Base-by-base conservation (phyloP, 2,329 filamentous ascomycete genomes). In the Colletotrichum musae region DNA sequence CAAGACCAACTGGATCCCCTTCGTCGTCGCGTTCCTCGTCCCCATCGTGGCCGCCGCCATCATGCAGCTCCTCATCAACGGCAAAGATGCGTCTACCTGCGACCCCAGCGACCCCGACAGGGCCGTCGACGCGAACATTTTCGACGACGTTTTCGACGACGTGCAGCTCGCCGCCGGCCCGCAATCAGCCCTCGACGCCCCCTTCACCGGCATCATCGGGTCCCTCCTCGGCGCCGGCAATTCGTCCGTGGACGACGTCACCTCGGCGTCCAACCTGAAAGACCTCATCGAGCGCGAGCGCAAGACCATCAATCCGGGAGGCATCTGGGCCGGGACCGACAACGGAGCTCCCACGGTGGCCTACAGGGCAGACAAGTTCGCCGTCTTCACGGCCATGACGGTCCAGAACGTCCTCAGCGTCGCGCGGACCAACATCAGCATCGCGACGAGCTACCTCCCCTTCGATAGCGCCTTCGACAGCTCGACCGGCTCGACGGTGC, bases 41-140 rank as follows among this genome's bases (percentile, higher is more conserved):
- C 95, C 95, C 0, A 88, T 98, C 61, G 84, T 94, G 62, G 93
- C 94, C 0, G 92, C 94, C 10, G 94, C 91, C 0, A 81, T 97
- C 16, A 93, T 94, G 0, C 93, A 92, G 4, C 84, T 97, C 1
- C 94, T 95, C 73, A 82, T 98, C 10, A 85, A 87, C 48, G 80
- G 82, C 45, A 89, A 90, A 72, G 73, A 78, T 3, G 83, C 84
- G 0, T 82, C 79, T 0, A 84, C 82, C 1, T 93, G 91, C 75
- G 82, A 83, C 12, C 86, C 87, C 1, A 76, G 77, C 0, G 82
- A 85, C 1, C 81, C 84, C 51, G 74, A 86, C 0, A 84, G 85
- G 0, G 82, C 82, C 39, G 76, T 75, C 3, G 73, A 74, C 4
- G 79, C 79, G 0, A 70, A 91, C 93, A 10, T 73, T 2, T 75